Conservation (phyloP, 257 asterid species). For the Nicotiana noctiflora region DNA sequence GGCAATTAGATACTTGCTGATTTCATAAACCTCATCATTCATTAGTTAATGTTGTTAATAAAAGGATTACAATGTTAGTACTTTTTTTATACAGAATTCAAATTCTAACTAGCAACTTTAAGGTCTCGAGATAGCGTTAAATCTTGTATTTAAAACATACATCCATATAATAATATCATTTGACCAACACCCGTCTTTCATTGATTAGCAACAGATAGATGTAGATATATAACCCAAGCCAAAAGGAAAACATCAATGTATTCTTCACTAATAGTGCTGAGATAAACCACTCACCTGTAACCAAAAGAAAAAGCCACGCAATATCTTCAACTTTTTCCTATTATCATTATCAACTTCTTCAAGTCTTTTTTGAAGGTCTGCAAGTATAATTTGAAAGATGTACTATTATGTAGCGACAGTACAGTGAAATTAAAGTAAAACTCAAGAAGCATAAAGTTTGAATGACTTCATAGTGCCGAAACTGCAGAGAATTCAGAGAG, state of each 20-base stretch:
- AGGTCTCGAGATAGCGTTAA: not conserved
- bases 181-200: not conserved
- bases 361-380: slow-evolving; percentile 18
- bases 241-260: not conserved
- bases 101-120: not conserved
- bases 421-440: not conserved
- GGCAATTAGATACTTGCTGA: not conserved
- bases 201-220: not conserved
- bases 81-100: not conserved
- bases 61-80: not conserved
- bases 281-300: slow-evolving; percentile 17
- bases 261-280: not conserved
- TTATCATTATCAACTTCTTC: slow-evolving; percentile 4
- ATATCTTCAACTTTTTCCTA: slow-evolving; percentile 17
- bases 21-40: not conserved
- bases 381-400: not conserved
- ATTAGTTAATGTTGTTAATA: not conserved
- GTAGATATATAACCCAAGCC: not conserved
- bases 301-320: slow-evolving; percentile 34
- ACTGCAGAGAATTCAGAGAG: slow-evolving; percentile 1
- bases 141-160: not conserved
- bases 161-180: not conserved
- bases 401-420: not conserved
- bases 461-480: not conserved
- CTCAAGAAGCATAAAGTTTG: not conserved